Evolutionary conservation across 139 green algal species (phyloP).

Genomic region (Choricystis sp.): DNA sequence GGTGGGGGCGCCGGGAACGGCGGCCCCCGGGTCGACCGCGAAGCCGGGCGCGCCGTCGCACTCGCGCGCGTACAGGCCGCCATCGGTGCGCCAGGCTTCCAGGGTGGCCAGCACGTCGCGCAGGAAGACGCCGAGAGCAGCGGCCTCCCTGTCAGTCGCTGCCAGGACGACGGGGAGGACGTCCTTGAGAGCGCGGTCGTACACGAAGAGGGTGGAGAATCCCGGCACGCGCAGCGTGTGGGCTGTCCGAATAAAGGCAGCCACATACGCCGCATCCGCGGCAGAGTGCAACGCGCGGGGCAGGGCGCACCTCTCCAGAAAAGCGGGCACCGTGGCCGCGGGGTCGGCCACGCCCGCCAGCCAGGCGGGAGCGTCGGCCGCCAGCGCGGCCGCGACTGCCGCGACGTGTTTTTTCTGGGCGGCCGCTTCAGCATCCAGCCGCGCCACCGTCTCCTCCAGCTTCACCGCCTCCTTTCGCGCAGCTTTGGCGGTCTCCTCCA

Average conservation of each 20-base stretch:
- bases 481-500: background rate
- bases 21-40: too few relatives aligned
- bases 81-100: background rate
- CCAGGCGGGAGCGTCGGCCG: background rate
- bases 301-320: background rate
- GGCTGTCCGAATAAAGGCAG: background rate
- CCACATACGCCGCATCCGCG: background rate
- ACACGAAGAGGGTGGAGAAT: background rate
- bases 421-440: background rate
- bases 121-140: background rate
- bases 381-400: background rate
- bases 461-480: background rate
- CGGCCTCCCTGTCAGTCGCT: background rate
- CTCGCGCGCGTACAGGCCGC: background rate
- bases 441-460: background rate
- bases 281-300: background rate
- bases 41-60: background rate
- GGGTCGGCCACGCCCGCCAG: background rate
- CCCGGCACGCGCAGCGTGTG: background rate
- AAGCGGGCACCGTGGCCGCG: background rate
- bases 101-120: background rate
- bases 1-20: background rate
- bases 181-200: background rate
- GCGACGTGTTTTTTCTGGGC: background rate
- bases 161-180: background rate